A percentile compares a stretch with the other conserved stretches of the same genome.
Conservation (phyloP, 73 alveolate genomes). For the Stentor coeruleus region DNA sequence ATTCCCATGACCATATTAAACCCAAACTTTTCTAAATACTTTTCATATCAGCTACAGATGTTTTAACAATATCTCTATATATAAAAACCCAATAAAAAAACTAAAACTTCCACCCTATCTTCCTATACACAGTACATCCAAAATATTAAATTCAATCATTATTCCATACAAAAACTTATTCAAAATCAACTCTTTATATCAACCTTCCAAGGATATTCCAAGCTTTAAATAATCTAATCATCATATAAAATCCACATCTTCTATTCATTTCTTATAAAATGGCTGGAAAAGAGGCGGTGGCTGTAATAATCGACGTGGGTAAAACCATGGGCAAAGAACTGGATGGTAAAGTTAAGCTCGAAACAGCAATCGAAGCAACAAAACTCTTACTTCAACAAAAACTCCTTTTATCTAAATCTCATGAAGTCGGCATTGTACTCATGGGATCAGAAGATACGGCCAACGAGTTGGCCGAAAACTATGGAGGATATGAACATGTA, state of each 20-base stretch:
- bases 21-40: too few species aligned
- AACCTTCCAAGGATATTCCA: too few species aligned
- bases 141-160: not conserved
- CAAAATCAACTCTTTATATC: not conserved
- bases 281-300: slow-evolving; percentile 72
- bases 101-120: too few species aligned
- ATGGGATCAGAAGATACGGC: slow-evolving; percentile 57
- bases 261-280: slow-evolving; percentile 15
- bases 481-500: slow-evolving; percentile 62
- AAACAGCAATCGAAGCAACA: slow-evolving; percentile 62
- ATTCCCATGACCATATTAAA: too few species aligned
- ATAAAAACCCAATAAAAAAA: too few species aligned
- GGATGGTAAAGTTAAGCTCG: slow-evolving; percentile 43
- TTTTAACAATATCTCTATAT: too few species aligned
- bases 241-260: not conserved
- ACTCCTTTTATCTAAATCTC: slow-evolving; percentile 54
- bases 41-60: too few species aligned
- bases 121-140: too few species aligned
- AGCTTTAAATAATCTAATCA: not conserved
- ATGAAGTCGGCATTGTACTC: slow-evolving; percentile 70
- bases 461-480: slow-evolving; percentile 49
- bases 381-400: slow-evolving; percentile 64
- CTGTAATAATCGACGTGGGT: slow-evolving; percentile 67
- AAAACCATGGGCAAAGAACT: slow-evolving; percentile 50
- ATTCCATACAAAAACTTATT: not conserved